Base-by-base conservation (phyloP, 2,329 filamentous ascomycete genomes). In the Sporothrix euskadiensis region DNA sequence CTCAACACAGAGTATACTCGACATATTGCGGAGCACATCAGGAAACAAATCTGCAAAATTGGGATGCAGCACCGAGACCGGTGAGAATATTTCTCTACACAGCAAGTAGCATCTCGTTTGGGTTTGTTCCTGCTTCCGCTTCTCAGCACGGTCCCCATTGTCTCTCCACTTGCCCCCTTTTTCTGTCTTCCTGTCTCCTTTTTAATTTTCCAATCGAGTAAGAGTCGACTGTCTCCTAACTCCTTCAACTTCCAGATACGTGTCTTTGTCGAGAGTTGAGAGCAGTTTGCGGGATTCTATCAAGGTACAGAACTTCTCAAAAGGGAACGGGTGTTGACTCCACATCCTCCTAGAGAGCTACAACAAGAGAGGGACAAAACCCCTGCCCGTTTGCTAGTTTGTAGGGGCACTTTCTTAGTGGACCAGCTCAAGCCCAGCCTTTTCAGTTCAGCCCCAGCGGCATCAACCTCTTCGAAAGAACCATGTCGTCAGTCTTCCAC, bases 261-360 rank as follows among this genome's bases (percentile, higher is more conserved):
- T 66, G 39, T 44, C 44, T 9, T 19, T 65, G 59, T 26, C n/a
- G n/a, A 65, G n/a, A 5, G 44, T 49, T 49, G 44, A 14, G 44
- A 49, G 4, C 0, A 8, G 39, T 6, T 49, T 49, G 44, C 44
- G 44, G 39, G 10, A 4, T 22, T 65, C 61, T 47, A 65, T 30
- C 39, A 65, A 63, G 61, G 61, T 66, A 66, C 32, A 26, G 57
- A 63, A 30, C 39, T 30, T 47, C 61, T 66, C 22, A 41, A 47
- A 47, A 44, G n/a, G 61, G 22, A 56, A 56, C 52, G 52, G 16
- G 26, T 57, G 56, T 59, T 35, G 56, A 35, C 56, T 35, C 56
- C 56, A 39, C 30, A 35, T 32, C 52, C 52, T 26, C 22, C 56
- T 16, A 59, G 56, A 59, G 56, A 32, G 30, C 2, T 26, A 26